A percentile compares a stretch with the other conserved stretches of the same genome.
Conservation (phyloP, 2,329 filamentous ascomycete genomes). For the Colletotrichum orchidophilum region DNA sequence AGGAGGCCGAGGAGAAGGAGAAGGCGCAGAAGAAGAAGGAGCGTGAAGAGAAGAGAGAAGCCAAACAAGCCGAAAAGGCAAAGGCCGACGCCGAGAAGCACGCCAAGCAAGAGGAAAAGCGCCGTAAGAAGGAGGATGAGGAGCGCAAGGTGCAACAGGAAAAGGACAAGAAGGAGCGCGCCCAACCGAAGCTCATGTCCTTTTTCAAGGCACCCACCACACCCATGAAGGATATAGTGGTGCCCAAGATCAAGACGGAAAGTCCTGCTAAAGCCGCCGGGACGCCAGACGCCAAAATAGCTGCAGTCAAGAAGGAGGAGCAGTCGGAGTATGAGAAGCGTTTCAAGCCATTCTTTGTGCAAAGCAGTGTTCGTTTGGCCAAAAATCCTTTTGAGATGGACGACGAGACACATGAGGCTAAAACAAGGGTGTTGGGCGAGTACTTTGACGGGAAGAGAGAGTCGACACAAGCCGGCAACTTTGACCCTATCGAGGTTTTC, state of each 20-base stretch:
- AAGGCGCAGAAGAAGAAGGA: conserved; percentile 40
- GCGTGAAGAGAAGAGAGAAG: conserved; percentile 43
- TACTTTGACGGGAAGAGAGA: conserved; percentile 56
- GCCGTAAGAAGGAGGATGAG: conserved; percentile 61
- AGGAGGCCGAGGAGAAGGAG: conserved; percentile 44
- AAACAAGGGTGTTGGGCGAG: conserved; percentile 62
- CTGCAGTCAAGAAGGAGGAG: conserved; percentile 35
- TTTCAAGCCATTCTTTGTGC: conserved; percentile 85
- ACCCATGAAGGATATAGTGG: conserved; percentile 47
- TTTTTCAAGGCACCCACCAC: conserved; percentile 50
- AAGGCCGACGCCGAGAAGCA: conserved; percentile 46
- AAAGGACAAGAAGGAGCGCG: conserved; percentile 60
- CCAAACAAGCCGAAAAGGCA: conserved; percentile 47
- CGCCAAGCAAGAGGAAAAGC: conserved; percentile 52
- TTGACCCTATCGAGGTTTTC: conserved; percentile 58
- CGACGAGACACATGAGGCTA: conserved; percentile 60
- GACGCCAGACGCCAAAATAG: conserved; percentile 31
- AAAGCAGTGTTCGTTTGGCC: conserved; percentile 78
- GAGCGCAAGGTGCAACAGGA: conserved; percentile 49
- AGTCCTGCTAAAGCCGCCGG: conserved; percentile 3
- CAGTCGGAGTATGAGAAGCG: conserved; percentile 70
- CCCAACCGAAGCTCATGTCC: conserved; percentile 55
- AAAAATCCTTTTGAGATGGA: conserved; percentile 67
- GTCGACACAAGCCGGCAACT: conserved; percentile 46
- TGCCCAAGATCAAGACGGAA: background rate